phyloP scores from a whole-genome alignment of 2,329 filamentous ascomycete genomes.

The Monilinia fructicola region DNA sequence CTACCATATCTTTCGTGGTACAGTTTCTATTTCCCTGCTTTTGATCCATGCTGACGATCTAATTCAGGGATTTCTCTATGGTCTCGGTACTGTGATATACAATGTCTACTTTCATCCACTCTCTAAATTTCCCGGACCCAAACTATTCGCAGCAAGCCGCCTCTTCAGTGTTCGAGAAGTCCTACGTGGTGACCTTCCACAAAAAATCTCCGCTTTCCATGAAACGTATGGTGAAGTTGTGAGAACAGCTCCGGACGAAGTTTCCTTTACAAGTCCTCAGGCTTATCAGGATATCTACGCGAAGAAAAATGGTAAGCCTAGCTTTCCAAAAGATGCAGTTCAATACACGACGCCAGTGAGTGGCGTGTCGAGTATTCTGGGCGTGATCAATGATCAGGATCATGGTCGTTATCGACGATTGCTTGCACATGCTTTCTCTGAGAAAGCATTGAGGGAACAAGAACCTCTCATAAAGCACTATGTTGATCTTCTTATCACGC shows the following conservation, averaged over 20 bases:
- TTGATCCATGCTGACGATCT: background rate
- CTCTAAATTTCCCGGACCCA: slow-evolving; percentile 40
- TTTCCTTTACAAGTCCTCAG: slow-evolving; percentile 33
- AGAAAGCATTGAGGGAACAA: slow-evolving; percentile 39
- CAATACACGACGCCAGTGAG: background rate
- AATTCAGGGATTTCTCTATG: background rate
- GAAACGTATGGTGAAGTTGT: slow-evolving; percentile 39
- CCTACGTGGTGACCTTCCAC: slow-evolving; percentile 17
- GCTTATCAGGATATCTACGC: slow-evolving; percentile 15
- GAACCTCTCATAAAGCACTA: slow-evolving; percentile 30
- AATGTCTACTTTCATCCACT: slow-evolving; percentile 37
- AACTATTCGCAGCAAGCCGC: slow-evolving; percentile 24
- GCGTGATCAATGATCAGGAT: slow-evolving; percentile 4
- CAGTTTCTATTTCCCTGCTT: background rate
- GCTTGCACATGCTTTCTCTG: slow-evolving; percentile 40
- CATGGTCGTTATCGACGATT: slow-evolving; percentile 37
- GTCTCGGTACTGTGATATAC: slow-evolving; percentile 20
- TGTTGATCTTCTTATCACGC: slow-evolving; percentile 24
- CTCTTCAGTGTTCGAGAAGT: slow-evolving; percentile 14
- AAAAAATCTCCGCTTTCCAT: slow-evolving; percentile 28
- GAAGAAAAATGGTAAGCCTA: background rate
- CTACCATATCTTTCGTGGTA: background rate
- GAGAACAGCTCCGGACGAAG: slow-evolving; percentile 37
- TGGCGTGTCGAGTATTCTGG: background rate
- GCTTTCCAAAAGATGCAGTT: slow-evolving; percentile 3